Conservation (phyloP, 352 stramenopile genomes). For the Phytopythium chamaehyphon region DNA sequence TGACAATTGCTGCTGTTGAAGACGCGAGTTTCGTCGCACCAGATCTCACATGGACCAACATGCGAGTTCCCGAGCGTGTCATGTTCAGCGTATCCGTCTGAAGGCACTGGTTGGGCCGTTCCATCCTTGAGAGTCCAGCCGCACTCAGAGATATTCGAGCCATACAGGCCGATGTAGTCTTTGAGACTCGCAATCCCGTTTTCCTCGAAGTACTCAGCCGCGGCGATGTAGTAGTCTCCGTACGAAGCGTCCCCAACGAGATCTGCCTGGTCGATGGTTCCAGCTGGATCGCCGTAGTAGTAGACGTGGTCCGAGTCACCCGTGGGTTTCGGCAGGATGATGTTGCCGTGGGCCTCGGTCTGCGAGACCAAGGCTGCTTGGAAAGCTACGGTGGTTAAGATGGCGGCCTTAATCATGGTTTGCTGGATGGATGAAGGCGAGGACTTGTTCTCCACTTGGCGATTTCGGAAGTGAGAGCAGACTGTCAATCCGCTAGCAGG, state of each 20-base stretch:
- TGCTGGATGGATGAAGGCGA: not conserved
- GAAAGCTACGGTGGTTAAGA: conserved; percentile 2
- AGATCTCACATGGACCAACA: conserved; percentile 21
- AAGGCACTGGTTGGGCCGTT: conserved; percentile 4
- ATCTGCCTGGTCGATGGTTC: conserved; percentile 13
- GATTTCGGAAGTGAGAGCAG: not conserved
- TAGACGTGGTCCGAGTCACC: conserved; percentile 12
- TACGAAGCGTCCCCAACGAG: conserved; percentile 10
- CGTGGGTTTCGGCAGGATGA: conserved; percentile 17
- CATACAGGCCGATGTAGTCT: conserved; percentile 14
- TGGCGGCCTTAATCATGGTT: conserved; percentile 4
- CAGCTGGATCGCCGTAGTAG: conserved; percentile 12
- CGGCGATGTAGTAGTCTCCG: conserved; percentile 12
- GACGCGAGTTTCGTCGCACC: conserved; percentile 39
- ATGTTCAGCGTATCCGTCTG: conserved; percentile 10
- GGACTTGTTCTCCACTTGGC: not conserved
- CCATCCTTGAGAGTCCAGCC: conserved; percentile 10
- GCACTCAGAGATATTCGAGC: conserved; percentile 10
- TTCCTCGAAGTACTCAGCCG: conserved; percentile 12
- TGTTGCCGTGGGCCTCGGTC: conserved; percentile 18
- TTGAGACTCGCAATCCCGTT: conserved; percentile 12
- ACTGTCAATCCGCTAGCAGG: no score
- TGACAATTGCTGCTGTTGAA: conserved; percentile 29
- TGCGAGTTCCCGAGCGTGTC: conserved; percentile 15
- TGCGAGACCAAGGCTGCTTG: conserved; percentile 9